These are phyloP conservation scores for Boeremia exigua DNA, from an alignment of 2,329 filamentous ascomycete species.

Conservation along the genomic window DNA sequence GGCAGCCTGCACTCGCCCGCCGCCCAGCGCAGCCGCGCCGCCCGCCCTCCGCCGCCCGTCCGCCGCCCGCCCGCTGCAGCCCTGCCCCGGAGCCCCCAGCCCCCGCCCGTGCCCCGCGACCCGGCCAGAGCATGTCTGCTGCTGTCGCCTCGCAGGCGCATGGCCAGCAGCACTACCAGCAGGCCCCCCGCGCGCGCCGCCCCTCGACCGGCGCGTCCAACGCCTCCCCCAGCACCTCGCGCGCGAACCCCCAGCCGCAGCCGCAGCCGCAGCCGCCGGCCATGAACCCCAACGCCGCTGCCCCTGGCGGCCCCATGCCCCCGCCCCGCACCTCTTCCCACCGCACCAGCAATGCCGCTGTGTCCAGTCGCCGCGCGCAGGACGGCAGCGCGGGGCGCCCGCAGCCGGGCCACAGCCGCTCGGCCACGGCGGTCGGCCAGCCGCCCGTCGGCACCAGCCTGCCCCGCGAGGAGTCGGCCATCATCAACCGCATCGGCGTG, in stretches of 20 bases:
- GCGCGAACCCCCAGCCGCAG: conserved; percentile 44
- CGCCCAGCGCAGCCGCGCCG: conserved; percentile 13
- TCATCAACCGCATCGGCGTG: conserved; percentile 77
- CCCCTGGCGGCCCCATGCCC: conserved; percentile 66
- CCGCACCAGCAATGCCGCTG: conserved; percentile 51
- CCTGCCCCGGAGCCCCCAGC: neutral
- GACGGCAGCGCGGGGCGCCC: conserved; percentile 39
- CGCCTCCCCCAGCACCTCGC: conserved; percentile 51
- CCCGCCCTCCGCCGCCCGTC: neutral
- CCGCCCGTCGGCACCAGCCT: conserved; percentile 61
- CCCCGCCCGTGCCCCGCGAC: conserved; percentile 11
- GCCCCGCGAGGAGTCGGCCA: conserved; percentile 77
- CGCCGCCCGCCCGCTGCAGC: neutral
- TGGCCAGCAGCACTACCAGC: conserved; percentile 42
- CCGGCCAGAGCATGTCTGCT: conserved; percentile 42
- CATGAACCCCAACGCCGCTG: conserved; percentile 58
- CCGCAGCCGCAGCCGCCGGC: conserved; percentile 39
- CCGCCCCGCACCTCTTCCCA: conserved; percentile 82
- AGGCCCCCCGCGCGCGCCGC: conserved; percentile 38
- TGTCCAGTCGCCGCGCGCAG: conserved; percentile 53
- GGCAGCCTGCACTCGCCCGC: neutral
- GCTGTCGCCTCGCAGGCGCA: conserved; percentile 46
- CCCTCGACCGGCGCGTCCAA: conserved; percentile 41
- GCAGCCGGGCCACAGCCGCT: conserved; percentile 53
- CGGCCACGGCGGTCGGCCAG: conserved; percentile 58